Evolutionary conservation across 2,329 filamentous ascomycete species (phyloP).

Genomic region (Colletotrichum sidae): DNA sequence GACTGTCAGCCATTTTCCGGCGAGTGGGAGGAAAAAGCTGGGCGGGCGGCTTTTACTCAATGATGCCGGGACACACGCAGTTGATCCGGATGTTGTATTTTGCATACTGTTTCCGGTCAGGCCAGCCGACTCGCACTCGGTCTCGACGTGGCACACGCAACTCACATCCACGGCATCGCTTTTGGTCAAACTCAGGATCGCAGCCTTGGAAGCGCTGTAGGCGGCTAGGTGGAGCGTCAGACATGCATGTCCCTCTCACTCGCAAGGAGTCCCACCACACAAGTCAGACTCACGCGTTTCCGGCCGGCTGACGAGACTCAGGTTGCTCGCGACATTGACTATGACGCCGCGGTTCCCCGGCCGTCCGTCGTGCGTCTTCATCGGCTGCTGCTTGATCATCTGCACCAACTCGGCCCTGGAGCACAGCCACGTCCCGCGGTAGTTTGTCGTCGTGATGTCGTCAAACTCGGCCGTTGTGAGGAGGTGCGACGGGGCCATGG

Average conservation of each 20-base stretch:
- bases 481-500: conserved; percentile 49
- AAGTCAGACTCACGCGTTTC: conserved; percentile 49
- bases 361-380: conserved; percentile 56
- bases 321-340: conserved; percentile 58
- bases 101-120: conserved; percentile 49
- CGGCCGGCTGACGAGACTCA: conserved; percentile 55
- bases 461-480: conserved; percentile 54
- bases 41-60: conserved; percentile 47
- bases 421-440: conserved; percentile 58
- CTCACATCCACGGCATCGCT: conserved; percentile 60
- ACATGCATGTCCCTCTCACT: not conserved
- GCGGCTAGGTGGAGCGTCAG: conserved; percentile 45
- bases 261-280: no score
- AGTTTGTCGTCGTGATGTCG: conserved; percentile 54
- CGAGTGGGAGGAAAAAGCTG: no score
- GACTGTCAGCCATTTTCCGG: not conserved
- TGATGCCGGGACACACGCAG: conserved; percentile 58
- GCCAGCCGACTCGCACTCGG: no score
- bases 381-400: conserved; percentile 57
- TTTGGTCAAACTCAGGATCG: conserved; percentile 57
- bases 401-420: conserved; percentile 54
- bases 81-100: conserved; percentile 58
- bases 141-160: not conserved
- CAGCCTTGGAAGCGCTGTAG: conserved; percentile 59
- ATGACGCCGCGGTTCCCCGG: conserved; percentile 53